Percentiles rank a stretch among this genome's conserved stretches.
Conservation (phyloP, 306 rosid genomes). For the Dalbergia cultrata region DNA sequence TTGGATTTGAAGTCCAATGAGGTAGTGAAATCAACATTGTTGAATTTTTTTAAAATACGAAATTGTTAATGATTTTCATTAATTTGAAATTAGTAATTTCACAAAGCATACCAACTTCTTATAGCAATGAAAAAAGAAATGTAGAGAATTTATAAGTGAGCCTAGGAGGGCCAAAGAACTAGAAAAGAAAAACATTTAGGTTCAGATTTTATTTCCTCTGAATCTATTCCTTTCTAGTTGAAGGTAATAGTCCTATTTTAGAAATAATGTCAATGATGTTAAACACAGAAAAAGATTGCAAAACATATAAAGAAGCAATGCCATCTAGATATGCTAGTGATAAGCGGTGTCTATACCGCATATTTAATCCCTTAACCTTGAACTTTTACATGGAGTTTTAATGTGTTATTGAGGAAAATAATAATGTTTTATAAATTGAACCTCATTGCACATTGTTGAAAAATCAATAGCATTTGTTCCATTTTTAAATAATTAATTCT, state of each 20-base stretch:
- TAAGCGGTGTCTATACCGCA: too few species aligned
- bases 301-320: not conserved
- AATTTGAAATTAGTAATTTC: too few species aligned
- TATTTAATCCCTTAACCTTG: too few species aligned
- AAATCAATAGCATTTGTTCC: too few species aligned
- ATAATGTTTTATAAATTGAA: too few species aligned
- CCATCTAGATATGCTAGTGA: not conserved
- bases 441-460: too few species aligned
- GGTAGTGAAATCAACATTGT: not conserved
- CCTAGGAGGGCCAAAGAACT: not conserved
- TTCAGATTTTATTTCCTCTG: not conserved
- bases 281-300: not conserved
- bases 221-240: not conserved
- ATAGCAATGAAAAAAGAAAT: not conserved
- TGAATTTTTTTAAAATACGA: too few species aligned
- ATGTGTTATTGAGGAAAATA: too few species aligned
- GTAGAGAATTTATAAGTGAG: not conserved
- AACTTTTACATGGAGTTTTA: too few species aligned
- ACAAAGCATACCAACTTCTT: not conserved
- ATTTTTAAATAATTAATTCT: too few species aligned
- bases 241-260: not conserved
- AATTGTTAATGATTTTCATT: not conserved
- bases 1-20: not conserved
- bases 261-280: too few species aligned
- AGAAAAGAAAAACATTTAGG: not conserved